phyloP scores from a whole-genome alignment of 345 rosid genomes.

The Camelina sativa region DNA sequence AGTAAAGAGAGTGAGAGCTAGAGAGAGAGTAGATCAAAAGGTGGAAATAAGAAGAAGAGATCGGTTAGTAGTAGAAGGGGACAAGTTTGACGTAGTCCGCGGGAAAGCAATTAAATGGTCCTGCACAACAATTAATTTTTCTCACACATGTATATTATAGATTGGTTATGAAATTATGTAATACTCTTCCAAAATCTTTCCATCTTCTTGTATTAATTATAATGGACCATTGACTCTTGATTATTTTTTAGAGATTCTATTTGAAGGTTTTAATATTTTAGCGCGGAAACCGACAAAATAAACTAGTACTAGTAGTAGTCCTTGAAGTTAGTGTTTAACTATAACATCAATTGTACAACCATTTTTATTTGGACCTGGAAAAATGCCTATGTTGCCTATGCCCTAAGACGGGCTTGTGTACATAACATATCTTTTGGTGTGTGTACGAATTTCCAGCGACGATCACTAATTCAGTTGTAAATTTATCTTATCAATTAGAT shows the following conservation, averaged over 20 bases:
- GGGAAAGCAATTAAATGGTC: slow-evolving; percentile 38
- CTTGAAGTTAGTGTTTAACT: slow-evolving; percentile 11
- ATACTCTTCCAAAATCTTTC: slow-evolving; percentile 28
- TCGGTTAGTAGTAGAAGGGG: slow-evolving; percentile 22
- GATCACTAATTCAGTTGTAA: background rate
- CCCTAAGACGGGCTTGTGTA: no score
- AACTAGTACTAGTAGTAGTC: background rate
- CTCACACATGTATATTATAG: background rate
- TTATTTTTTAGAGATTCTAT: slow-evolving; percentile 7
- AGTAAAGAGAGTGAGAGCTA: background rate
- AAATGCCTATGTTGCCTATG: no score
- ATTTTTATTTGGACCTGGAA: background rate
- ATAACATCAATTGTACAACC: background rate
- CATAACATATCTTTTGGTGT: background rate
- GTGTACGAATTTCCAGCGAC: background rate
- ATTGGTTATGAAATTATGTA: slow-evolving; percentile 10
- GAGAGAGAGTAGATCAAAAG: background rate
- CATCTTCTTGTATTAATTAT: slow-evolving; percentile 28
- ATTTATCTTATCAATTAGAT: background rate
- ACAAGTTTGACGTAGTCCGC: slow-evolving; percentile 44
- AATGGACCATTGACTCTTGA: slow-evolving; percentile 29
- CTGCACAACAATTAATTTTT: slow-evolving; percentile 21
- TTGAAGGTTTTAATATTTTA: background rate
- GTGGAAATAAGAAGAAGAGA: slow-evolving; percentile 12
- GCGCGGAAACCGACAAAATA: slow-evolving; percentile 26